Base-by-base conservation (phyloP, 2,329 filamentous ascomycete species). In the Cadophora sp. region DNA sequence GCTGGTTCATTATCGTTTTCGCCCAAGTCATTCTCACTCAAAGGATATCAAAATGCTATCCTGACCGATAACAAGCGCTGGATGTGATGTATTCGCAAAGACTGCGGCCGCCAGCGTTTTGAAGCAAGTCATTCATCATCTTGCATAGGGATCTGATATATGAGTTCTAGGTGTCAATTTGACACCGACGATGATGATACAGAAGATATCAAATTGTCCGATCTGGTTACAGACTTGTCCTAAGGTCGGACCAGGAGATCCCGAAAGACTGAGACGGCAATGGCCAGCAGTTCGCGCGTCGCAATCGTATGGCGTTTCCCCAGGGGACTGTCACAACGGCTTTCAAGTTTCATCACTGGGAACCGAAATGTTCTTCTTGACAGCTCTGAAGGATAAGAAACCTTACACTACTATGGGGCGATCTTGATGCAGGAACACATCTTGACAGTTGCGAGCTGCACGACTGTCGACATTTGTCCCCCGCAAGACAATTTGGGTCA, bases 221-320 rank as follows among this genome's bases (percentile, higher is more conserved):
- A 16, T 7, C 4, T 58, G 29, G 31, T 58, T 12, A 37, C 55
- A 58, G 31, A 37, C 19, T 37, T 37, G 31, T 31, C 31, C 31
- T 58, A 37, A 34, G n/a, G 12, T 58, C 55, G 31, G 55, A 11
- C 31, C n/a, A 37, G 7, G 22, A 58, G 22, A 22, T 58, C 31
- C 55, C 31, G 55, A 37, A 58, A 40, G 31, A 9, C 55, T 58
- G 55, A 37, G 31, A 58, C 55, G 55, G 29, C 55, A 24, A 58
- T 58, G 55, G 55, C 55, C 55, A 58, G 29, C 55, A 58, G 55
- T 37, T 58, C 29, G 26, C 27, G 22, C 29, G n/a, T 56, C 53
- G n/a, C 29, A 58, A 24, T 58, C n/a, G 29, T 8, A n/a, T 4
- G 19, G 11, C 31, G 55, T 14, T 22, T 3, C 24, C 9, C 11